Evolutionary conservation across 2,329 filamentous ascomycete species (phyloP), one percentile per base, ranked within the genome.

Genomic region (Magnaporthiopsis rhizophila): DNA sequence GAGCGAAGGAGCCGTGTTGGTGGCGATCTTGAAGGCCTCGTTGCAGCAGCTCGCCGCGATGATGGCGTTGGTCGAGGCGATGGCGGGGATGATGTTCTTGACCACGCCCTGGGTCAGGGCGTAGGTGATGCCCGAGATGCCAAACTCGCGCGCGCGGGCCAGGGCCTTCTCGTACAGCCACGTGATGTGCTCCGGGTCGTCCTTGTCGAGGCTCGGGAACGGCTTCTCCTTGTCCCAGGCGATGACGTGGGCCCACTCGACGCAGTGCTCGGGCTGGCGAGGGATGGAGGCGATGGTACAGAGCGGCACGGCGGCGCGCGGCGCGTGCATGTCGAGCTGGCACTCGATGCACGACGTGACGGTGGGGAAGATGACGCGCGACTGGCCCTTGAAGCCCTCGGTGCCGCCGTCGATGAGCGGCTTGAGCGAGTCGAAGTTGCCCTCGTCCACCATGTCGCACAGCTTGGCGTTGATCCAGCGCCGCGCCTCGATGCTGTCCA

Each of bases 1-100:
- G 21, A 99, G 81, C 68, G 87, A 89, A 0, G 94, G 92, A 38
- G 94, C 95, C 53, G 89, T 86, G 61, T 83, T 86, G 18, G 91
- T 96, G 58, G 89, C 90, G 67, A 99, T 91, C 78, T 99, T 99
- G 78, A 98, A 87, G 1, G 93, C 94, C 77, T 99, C 95, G 69
- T 97, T 98, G 77, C 95, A 98, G 77, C 94, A 98, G 63, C 91
- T 89, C 1, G 94, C 95, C 1, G 95, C 95, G 68, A 99, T 90
- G 70, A 99, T 95, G 65, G 95, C 94, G 74, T 99, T 99, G 8
- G 95, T 99, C 1, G 92, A 97, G 24, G 95, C 95, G 72, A 99
- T 99, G 34, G 95, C 96, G 0, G 95, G 95, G 67, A 99, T 99
- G 76, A 99, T 99, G 77, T 99, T 99, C 78, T 99, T 99, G 71